Base-by-base conservation (phyloP, 352 stramenopile species). In the Phytophthora pluvialis region DNA sequence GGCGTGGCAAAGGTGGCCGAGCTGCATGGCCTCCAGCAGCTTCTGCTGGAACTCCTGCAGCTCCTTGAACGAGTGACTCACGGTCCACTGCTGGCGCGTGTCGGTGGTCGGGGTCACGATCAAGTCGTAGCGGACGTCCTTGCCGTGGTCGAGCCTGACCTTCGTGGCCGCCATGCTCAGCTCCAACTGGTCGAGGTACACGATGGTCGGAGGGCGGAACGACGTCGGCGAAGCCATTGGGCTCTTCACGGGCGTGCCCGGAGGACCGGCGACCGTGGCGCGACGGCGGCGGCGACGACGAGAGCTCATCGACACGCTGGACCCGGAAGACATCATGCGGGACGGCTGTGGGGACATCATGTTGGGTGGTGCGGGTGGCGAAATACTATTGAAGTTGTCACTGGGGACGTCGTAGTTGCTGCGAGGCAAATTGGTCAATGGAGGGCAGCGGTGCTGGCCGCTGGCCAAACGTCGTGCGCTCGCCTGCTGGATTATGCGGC, bases 1-100 rank as follows among this genome's bases (percentile, higher is more conserved):
- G 28, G 70, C 80, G 28, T 75, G 60, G 44, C 80, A 91, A 8
- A 77, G 63, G 60, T 89, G 80, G 31, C 80, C 82, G 55, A 86
- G 80, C 21, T 86, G 68, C 47, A 91, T 72, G 29, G 61, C 75
- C 5, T 53, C 40, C 5, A 83, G 51, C 18, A 80, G 26, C 1
- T 51, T 51, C 11, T 67, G 66, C 35, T 86, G 75, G 26, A 88
- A 73, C 11, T 38, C 40, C 13, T 69, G 50, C 60, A 87, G 83
- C 55, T 89, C 76, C 31, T 81, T 72, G 46, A 87, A 80, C 45
- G 76, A 85, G 18, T 59, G 77, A 46, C 44, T 72, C 29, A 84
- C 58, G 12, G 74, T 67, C 65, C 70, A 81, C 42, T 68, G 77
- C 38, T 82, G 81, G 11, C 53, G 57, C 12, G 51, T 73, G 25